A percentile compares a stretch with the other conserved stretches of the same genome.
phyloP scores from a whole-genome alignment of 768 basidiomycete genomes.

The Ephemerocybe angulata region DNA sequence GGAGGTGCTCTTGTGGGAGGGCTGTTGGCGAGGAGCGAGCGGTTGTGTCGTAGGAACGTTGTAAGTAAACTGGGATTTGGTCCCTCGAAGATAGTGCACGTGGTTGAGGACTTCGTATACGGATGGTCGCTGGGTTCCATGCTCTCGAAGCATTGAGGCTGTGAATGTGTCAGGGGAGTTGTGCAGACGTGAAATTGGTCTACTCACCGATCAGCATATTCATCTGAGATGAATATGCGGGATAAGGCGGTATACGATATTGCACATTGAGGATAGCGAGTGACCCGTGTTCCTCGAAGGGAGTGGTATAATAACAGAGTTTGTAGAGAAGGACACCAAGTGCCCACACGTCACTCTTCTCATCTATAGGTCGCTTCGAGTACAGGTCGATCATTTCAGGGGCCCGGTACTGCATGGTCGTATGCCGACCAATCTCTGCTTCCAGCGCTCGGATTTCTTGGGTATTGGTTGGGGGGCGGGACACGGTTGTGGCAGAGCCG shows the following conservation, averaged over 20 bases:
- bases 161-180: slow-evolving; percentile 12
- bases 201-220: slow-evolving; percentile 78
- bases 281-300: slow-evolving; percentile 97
- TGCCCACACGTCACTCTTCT: slow-evolving; percentile 98
- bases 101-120: slow-evolving; percentile 82
- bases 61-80: slow-evolving; percentile 77
- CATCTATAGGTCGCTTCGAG: slow-evolving; percentile 78
- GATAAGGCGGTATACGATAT: slow-evolving; percentile 87
- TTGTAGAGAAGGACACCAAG: slow-evolving; percentile 96
- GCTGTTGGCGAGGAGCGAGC: slow-evolving; percentile 36
- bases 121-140: slow-evolving; percentile 79
- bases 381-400: slow-evolving; percentile 97
- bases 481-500: slow-evolving; percentile 82
- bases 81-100: slow-evolving; percentile 85
- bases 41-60: slow-evolving; percentile 47
- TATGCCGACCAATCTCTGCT: slow-evolving; percentile 89
- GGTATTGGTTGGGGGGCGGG: slow-evolving; percentile 69
- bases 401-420: slow-evolving; percentile 96
- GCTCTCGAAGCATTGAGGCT: slow-evolving; percentile 93
- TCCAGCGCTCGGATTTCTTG: slow-evolving; percentile 87
- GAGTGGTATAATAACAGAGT: slow-evolving; percentile 98
- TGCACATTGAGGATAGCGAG: slow-evolving; percentile 96
- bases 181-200: slow-evolving; percentile 3
- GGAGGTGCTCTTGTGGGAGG: slow-evolving; percentile 23
- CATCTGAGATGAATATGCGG: slow-evolving; percentile 80